phyloP scores from a whole-genome alignment of 1,284 basidiomycete species.

The Tausonia pullulans region DNA sequence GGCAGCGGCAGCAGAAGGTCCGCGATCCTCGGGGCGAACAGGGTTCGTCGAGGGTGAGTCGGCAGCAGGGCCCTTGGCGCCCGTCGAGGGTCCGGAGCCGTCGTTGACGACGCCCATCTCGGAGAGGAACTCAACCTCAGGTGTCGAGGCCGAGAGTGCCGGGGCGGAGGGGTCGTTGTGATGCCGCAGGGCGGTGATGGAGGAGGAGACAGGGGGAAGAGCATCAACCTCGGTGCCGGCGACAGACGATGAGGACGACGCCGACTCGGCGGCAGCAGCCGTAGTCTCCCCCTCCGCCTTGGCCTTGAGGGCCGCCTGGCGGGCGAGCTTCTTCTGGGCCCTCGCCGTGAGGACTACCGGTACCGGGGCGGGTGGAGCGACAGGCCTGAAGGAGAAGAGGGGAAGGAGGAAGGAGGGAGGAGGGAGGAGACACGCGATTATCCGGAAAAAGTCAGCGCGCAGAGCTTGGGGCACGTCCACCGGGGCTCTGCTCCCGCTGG shows the following conservation, averaged over 20 bases:
- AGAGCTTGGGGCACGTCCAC: background rate
- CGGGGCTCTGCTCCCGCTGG: background rate
- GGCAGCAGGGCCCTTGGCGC: background rate
- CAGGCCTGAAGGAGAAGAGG: background rate
- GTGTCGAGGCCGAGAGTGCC: slow-evolving; percentile 12
- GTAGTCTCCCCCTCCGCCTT: background rate
- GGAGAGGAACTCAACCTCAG: slow-evolving; percentile 14
- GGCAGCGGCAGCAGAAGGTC: background rate
- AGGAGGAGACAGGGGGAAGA: background rate
- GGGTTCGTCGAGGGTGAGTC: background rate
- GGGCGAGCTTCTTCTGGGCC: slow-evolving; percentile 5
- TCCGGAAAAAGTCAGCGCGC: background rate
- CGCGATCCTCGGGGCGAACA: background rate
- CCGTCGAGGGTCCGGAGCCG: slow-evolving; percentile 7
- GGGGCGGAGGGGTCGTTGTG: slow-evolving; percentile 8
- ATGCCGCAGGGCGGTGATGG: background rate
- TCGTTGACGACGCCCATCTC: slow-evolving; percentile 16
- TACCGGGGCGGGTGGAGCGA: background rate
- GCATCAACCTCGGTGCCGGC: background rate
- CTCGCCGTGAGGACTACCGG: background rate
- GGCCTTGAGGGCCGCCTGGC: background rate
- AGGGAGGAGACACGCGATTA: background rate
- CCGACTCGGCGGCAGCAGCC: background rate
- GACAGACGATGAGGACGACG: background rate
- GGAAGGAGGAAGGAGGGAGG: background rate